Percentiles rank a stretch among this genome's conserved stretches.
phyloP scores from a whole-genome alignment of 495 filamentous ascomycete genomes.

The Apodospora peruviana region DNA sequence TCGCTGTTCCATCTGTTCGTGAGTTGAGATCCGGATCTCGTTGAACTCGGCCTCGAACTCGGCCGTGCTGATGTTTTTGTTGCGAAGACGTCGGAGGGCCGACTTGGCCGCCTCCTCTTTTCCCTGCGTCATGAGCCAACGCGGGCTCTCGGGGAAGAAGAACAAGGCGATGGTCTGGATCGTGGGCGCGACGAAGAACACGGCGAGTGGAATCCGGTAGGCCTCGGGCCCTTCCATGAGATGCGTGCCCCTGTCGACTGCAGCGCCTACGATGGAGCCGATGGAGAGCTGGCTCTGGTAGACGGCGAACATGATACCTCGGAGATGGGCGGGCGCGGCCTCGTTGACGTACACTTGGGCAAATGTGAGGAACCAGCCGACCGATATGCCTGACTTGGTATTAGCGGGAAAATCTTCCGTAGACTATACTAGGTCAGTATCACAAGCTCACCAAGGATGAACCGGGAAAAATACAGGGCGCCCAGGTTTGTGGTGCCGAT shows the following conservation, averaged over 20 bases:
- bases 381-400: constrained; percentile 44
- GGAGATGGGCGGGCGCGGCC: constrained; percentile 31
- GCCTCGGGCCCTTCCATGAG: constrained; percentile 31
- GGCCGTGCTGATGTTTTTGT: constrained; percentile 24
- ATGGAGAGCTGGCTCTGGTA: constrained; percentile 33
- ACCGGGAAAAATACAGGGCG: constrained; percentile 42
- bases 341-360: constrained; percentile 49
- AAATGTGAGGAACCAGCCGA: constrained; percentile 48
- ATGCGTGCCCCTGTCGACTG: constrained; percentile 49
- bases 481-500: constrained; percentile 41
- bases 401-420: no score
- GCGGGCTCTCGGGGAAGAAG: constrained; percentile 52
- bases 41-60: constrained; percentile 41
- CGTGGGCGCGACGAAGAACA: constrained; percentile 46
- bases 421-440: no score
- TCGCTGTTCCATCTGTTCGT: constrained; percentile 32
- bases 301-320: constrained; percentile 39
- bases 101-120: constrained; percentile 36
- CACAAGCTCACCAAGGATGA: no score
- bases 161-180: constrained; percentile 41
- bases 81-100: constrained; percentile 37
- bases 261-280: constrained; percentile 46
- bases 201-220: constrained; percentile 47
- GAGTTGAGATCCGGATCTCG: constrained; percentile 40
- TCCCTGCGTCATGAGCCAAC: constrained; percentile 49